These are phyloP conservation scores for Aspergillus puulaauensis DNA, from an alignment of 2,329 filamentous ascomycete species.

Conservation along the genomic window DNA sequence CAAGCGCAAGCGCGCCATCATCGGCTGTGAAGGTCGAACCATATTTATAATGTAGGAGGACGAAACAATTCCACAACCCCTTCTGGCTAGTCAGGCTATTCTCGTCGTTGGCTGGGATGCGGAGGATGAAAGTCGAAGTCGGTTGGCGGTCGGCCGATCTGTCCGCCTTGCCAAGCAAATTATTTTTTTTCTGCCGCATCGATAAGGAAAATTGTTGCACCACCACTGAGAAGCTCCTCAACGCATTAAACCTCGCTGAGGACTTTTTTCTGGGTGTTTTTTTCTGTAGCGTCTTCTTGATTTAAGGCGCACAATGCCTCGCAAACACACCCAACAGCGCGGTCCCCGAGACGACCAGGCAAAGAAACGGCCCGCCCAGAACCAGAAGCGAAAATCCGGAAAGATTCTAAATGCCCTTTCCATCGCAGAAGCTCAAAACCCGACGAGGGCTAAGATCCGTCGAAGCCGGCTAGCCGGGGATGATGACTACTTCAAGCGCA, in stretches of 20 bases:
- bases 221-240: constrained; percentile 15
- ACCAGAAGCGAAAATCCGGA: constrained; percentile 46
- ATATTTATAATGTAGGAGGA: constrained; percentile 26
- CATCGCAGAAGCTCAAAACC: constrained; percentile 60
- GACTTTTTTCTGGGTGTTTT: not conserved
- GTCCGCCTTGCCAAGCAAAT: constrained; percentile 35
- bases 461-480: constrained; percentile 61
- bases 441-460: constrained; percentile 54
- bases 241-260: constrained; percentile 9
- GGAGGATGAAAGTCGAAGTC: constrained; percentile 20
- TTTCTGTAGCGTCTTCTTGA: constrained; percentile 1
- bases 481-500: constrained; percentile 47
- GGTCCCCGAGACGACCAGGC: constrained; percentile 43
- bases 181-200: constrained; percentile 26
- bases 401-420: constrained; percentile 63
- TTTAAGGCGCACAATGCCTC: constrained; percentile 35
- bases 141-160: constrained; percentile 22
- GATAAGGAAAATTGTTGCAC: constrained; percentile 25
- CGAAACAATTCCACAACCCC: not conserved
- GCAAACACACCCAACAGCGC: constrained; percentile 40
- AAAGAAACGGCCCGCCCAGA: constrained; percentile 51
- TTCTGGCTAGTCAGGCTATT: constrained; percentile 2
- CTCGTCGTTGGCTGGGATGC: constrained; percentile 21
- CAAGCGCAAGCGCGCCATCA: constrained; percentile 73
- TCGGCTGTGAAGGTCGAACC: constrained; percentile 48